A percentile compares a stretch with the other conserved stretches of the same genome.
Evolutionary conservation across 331 rosid genomes (phyloP).

Genomic region (Dryas integrifolia): DNA sequence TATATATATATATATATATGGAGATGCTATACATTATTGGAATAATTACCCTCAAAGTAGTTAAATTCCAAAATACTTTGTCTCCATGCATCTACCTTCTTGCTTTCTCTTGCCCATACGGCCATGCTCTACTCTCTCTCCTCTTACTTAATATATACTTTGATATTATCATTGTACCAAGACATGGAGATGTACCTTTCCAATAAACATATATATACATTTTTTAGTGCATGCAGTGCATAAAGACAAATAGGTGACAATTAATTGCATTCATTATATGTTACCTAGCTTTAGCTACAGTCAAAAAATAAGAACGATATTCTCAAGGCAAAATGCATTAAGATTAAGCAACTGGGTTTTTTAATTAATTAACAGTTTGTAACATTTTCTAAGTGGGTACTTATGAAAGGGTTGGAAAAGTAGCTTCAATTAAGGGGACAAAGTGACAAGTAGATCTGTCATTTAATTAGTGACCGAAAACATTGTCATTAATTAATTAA

Average conservation of each 20-base stretch:
- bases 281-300: neutral
- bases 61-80: neutral
- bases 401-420: constrained; percentile 22
- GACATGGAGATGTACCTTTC: constrained; percentile 32
- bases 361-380: neutral
- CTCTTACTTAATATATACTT: neutral
- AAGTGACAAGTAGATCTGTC: constrained; percentile 35
- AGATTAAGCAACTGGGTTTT: neutral
- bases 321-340: constrained; percentile 23
- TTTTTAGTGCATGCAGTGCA: neutral
- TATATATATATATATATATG: neutral
- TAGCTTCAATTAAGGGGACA: constrained; percentile 51
- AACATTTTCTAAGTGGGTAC: constrained; percentile 20
- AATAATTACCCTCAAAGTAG: no score
- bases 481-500: constrained; percentile 7
- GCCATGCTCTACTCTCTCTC: constrained; percentile 11
- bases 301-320: constrained; percentile 16
- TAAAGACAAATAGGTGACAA: constrained; percentile 5
- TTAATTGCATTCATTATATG: neutral
- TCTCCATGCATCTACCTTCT: constrained; percentile 4
- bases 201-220: constrained; percentile 12
- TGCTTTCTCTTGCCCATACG: constrained; percentile 8
- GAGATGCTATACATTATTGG: neutral
- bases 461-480: constrained; percentile 7
- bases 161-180: constrained; percentile 42